These are phyloP conservation scores for Hemisphaericaspora lyxosophila DNA, from an alignment of 1,139 yeast species.

Conservation along the genomic window DNA sequence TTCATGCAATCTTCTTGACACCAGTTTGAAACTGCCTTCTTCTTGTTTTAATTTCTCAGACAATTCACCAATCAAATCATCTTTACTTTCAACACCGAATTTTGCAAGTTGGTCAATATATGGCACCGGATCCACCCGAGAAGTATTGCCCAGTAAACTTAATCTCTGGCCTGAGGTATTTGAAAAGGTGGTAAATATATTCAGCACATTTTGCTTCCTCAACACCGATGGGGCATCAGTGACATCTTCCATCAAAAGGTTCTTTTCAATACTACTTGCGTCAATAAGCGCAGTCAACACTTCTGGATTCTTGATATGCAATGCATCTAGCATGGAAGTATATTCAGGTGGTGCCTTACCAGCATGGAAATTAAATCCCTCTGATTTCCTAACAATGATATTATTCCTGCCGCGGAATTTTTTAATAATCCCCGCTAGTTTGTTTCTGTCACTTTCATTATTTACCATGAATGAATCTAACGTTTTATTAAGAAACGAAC, in stretches of 20 bases:
- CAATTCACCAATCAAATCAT: constrained; percentile 20
- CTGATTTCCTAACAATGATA: constrained; percentile 57
- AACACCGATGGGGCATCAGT: constrained; percentile 49
- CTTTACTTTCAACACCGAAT: constrained; percentile 24
- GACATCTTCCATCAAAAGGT: constrained; percentile 52
- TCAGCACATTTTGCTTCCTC: constrained; percentile 36
- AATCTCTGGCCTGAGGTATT: constrained; percentile 45
- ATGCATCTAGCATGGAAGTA: constrained; percentile 58
- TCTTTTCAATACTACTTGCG: constrained; percentile 56
- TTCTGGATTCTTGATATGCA: constrained; percentile 55
- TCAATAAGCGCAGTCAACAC: constrained; percentile 68
- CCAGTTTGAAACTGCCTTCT: constrained; percentile 15
- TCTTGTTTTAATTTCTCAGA: constrained; percentile 17
- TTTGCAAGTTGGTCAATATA: constrained; percentile 33
- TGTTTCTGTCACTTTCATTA: constrained; percentile 57
- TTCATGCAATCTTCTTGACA: constrained; percentile 19
- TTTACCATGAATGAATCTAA: constrained; percentile 69
- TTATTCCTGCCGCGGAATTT: constrained; percentile 24
- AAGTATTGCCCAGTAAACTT: constrained; percentile 38
- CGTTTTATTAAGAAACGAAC: constrained; percentile 44
- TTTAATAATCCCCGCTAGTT: constrained; percentile 46
- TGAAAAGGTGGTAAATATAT: constrained; percentile 47
- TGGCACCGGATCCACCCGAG: constrained; percentile 60
- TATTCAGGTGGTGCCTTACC: constrained; percentile 28
- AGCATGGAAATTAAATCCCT: constrained; percentile 50